Evolutionary conservation across 78 protist species (phyloP), one percentile per base, ranked within the genome.

Genomic region (Trichosphaerium sp.): DNA sequence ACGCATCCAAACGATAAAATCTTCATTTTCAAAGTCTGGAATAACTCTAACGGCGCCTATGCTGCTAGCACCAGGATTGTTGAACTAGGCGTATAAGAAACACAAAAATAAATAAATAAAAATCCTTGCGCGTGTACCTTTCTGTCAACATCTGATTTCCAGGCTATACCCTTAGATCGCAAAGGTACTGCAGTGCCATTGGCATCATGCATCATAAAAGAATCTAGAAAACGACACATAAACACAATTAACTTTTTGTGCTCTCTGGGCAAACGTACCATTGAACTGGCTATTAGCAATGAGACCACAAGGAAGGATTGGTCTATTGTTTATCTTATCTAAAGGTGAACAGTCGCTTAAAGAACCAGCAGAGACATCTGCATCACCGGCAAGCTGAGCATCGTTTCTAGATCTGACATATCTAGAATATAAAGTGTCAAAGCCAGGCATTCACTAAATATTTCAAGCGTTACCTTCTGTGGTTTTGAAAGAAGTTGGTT

Each of bases 1-100:
- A 43, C 94, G 71, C 98, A 94, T 94, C 98, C 98, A 94, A 26
- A 91, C 98, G 52, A 94, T 87, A 23, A 91, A 82, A 59, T 84
- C 92, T 64, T 81, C 89, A 72, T 88, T 85, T 29, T 63, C 37
- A 43, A 65, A 77, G 49, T 85, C 78, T 42, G 88, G 69, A 42
- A 44, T 34, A 25, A 73, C 15, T 35, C 67, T 41, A 7, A 49
- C 29, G 64, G 42, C 64, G n/a, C n/a, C n/a, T n/a, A n/a, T n/a
- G n/a, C n/a, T n/a, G n/a, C n/a, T n/a, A n/a, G n/a, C n/a, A n/a
- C n/a, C n/a, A n/a, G n/a, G n/a, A n/a, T n/a, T n/a, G n/a, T n/a
- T n/a, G n/a, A n/a, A n/a, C n/a, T n/a, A n/a, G n/a, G n/a, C n/a
- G n/a, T n/a, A n/a, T n/a, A n/a, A n/a, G n/a, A n/a, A n/a, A n/a